Base-by-base conservation (phyloP, 2,329 filamentous ascomycete species). In the Conoideocrella luteorostrata region DNA sequence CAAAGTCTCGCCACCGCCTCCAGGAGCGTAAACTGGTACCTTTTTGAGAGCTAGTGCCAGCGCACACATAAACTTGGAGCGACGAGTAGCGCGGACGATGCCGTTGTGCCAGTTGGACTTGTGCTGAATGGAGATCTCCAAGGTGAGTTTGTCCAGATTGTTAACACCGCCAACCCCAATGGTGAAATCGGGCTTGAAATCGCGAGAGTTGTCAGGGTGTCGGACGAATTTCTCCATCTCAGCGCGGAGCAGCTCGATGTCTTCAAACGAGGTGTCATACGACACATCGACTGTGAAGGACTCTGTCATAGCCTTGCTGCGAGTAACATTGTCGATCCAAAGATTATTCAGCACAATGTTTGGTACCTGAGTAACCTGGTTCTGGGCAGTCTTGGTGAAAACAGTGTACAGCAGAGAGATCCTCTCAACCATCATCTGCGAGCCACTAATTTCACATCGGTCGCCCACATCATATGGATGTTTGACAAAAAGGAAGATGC, bases 401-500 rank as follows among this genome's bases (percentile, higher is more conserved):
- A 96, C 82, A 1, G 88, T 94, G 70, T 89, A 97, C 4, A 98
- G 75, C 23, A 98, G 77, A 3, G 90, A 95, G 55, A 97, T 97
- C 61, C 90, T 87, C 64, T 97, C 89, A 10, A 98, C 93, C 4
- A 88, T 74, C 53, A 95, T 80, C 54, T 81, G 75, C 51, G 83
- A 75, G 13, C 72, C 73, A 41, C 62, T 69, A 50, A 97, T 85
- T 56, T 96, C 89, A 34, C 97, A 87, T 21, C 93, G 84, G 62
- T 98, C 93, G 48, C 91, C 90, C 18, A 97, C 89, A 61, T 98
- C 93, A 62, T 86, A 97, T 0, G 93, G 91, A 62, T 98, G 93
- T 72, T 98, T 98, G 71, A 97, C 88, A 57, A 98, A 98, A 2
- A 98, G 71, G 71, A 98, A 98, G 58, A 98, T 95, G 70, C 91